Percentiles rank a stretch among this genome's conserved stretches.
These are phyloP conservation scores for Cerrena zonata DNA, from an alignment of 1,284 basidiomycete genomes.

Conservation along the genomic window DNA sequence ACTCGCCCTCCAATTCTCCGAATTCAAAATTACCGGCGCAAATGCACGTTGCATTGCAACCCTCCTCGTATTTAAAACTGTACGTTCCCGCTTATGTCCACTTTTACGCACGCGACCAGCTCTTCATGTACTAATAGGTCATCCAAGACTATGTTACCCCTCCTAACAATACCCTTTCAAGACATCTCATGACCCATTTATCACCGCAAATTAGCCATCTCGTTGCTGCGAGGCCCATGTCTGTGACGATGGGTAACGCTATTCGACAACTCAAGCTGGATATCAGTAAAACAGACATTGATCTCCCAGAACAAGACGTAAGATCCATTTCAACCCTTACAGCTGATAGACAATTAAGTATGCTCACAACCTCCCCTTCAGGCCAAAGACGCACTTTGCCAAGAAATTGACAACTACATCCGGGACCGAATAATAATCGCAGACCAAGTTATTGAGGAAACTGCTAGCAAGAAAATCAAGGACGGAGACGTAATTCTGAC, in stretches of 20 bases:
- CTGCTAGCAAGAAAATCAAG: constrained; percentile 88
- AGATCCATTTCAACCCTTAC: constrained; percentile 24
- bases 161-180: constrained; percentile 73
- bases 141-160: constrained; percentile 85
- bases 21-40: constrained; percentile 81
- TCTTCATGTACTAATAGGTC: constrained; percentile 45
- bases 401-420: constrained; percentile 90
- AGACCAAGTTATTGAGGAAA: constrained; percentile 87
- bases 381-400: constrained; percentile 83
- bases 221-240: constrained; percentile 82
- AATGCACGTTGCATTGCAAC: constrained; percentile 89
- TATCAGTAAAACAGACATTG: constrained; percentile 87
- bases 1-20: constrained; percentile 76
- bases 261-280: constrained; percentile 94
- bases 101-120: constrained; percentile 6
- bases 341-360: constrained; percentile 2
- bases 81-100: constrained; percentile 33
- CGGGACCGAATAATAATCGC: constrained; percentile 91
- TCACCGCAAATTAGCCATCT: constrained; percentile 89
- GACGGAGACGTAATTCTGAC: constrained; percentile 90
- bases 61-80: constrained; percentile 77
- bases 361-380: constrained; percentile 28
- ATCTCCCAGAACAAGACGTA: constrained; percentile 90
- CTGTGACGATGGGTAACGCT: constrained; percentile 93
- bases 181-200: constrained; percentile 82